A percentile compares a stretch with the other conserved stretches of the same genome.
Conservation (phyloP, 2,329 filamentous ascomycete genomes). For the Aureobasidium mangrovei region DNA sequence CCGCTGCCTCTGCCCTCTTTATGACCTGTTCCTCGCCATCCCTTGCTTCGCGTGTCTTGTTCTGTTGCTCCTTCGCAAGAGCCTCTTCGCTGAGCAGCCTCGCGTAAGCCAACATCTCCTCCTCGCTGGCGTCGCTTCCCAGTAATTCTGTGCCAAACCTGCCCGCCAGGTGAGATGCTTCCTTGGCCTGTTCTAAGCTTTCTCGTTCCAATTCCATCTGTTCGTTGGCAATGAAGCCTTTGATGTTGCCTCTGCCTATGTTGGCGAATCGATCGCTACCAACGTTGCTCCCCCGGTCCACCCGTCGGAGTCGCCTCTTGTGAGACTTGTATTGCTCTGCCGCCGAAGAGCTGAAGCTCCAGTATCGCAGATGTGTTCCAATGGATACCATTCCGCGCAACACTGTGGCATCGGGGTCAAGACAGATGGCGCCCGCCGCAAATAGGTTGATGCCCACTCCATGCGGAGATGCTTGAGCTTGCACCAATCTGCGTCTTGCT, state of each 20-base stretch:
- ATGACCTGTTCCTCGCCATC: slow-evolving; percentile 28
- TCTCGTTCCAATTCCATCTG: slow-evolving; percentile 70
- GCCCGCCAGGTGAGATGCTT: slow-evolving; percentile 61
- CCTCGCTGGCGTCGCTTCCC: slow-evolving; percentile 47
- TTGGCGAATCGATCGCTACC: slow-evolving; percentile 50
- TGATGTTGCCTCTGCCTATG: slow-evolving; percentile 60
- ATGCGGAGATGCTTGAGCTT: slow-evolving; percentile 58
- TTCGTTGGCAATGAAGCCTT: slow-evolving; percentile 81
- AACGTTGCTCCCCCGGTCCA: slow-evolving; percentile 54
- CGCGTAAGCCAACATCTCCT: slow-evolving; percentile 55
- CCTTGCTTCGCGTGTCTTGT: slow-evolving; percentile 37
- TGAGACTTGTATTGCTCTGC: slow-evolving; percentile 64
- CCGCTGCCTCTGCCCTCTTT: slow-evolving; percentile 20
- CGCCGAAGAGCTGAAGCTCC: slow-evolving; percentile 80
- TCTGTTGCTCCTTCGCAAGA: slow-evolving; percentile 41
- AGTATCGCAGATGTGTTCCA: slow-evolving; percentile 80
- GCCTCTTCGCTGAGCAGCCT: slow-evolving; percentile 54
- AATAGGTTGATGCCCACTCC: slow-evolving; percentile 67
- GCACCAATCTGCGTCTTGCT: slow-evolving; percentile 64
- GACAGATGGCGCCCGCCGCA: slow-evolving; percentile 70
- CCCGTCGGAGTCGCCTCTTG: slow-evolving; percentile 69
- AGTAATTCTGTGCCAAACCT: slow-evolving; percentile 78
- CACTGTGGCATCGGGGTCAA: slow-evolving; percentile 80
- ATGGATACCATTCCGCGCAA: slow-evolving; percentile 81
- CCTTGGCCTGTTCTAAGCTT: slow-evolving; percentile 55